Evolutionary conservation across 1,284 basidiomycete genomes (phyloP).

Genomic region (Ustilago tritici): DNA sequence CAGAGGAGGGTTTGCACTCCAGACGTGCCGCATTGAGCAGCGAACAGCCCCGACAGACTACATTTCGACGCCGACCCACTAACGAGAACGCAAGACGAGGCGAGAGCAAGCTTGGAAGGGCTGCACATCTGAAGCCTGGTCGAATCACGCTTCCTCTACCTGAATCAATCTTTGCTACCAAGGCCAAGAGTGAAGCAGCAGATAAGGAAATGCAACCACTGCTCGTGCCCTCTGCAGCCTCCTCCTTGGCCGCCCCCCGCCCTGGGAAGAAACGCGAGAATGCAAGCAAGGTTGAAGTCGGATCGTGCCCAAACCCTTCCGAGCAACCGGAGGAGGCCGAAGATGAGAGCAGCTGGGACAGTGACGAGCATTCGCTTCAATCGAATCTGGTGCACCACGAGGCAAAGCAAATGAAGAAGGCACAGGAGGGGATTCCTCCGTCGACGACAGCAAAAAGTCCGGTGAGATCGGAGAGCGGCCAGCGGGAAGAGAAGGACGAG

Average conservation of each 20-base stretch:
- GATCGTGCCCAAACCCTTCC: background rate
- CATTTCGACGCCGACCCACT: background rate
- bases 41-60: background rate
- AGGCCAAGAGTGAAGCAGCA: background rate
- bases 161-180: background rate
- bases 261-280: background rate
- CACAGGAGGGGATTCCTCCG: background rate
- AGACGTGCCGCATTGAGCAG: background rate
- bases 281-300: background rate
- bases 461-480: background rate
- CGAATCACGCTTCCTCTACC: slow-evolving; percentile 22
- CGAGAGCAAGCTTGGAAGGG: slow-evolving; percentile 32
- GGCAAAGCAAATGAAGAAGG: background rate
- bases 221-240: background rate
- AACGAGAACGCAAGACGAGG: slow-evolving; percentile 24
- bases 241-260: background rate
- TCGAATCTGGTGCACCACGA: slow-evolving; percentile 12
- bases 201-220: background rate
- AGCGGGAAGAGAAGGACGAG: background rate
- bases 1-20: background rate
- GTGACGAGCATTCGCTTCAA: slow-evolving; percentile 25
- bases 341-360: slow-evolving; percentile 14
- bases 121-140: slow-evolving; percentile 18
- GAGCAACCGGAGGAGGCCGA: background rate
- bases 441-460: background rate